phyloP scores from a whole-genome alignment of 768 basidiomycete genomes.

The Lepiota venenata region DNA sequence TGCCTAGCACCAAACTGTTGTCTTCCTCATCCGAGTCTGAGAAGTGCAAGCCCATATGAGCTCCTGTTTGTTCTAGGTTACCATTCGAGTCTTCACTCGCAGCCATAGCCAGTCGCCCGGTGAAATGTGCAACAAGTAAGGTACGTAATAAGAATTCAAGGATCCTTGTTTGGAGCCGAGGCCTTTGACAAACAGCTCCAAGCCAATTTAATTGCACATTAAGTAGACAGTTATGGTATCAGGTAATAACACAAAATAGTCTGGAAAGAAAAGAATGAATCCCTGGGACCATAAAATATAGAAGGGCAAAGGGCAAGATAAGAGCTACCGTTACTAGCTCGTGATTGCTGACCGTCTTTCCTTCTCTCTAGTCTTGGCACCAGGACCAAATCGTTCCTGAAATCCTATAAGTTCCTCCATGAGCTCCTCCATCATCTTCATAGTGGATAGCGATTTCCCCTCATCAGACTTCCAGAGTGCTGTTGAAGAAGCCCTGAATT shows the following conservation, averaged over 20 bases:
- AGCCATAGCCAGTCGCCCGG: conserved; percentile 1
- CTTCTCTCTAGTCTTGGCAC: conserved; percentile 47
- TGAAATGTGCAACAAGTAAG: neutral
- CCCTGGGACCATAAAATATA: conserved; percentile 5
- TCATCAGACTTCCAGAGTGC: conserved; percentile 10
- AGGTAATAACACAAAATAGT: conserved; percentile 14
- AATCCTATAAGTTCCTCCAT: conserved; percentile 88
- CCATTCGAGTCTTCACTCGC: neutral
- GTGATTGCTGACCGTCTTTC: conserved; percentile 39
- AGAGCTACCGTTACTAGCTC: neutral
- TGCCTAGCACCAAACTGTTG: conserved; percentile 33
- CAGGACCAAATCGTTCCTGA: conserved; percentile 79
- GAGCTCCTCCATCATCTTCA: conserved; percentile 87
- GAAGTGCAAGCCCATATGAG: conserved; percentile 20
- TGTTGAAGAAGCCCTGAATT: neutral
- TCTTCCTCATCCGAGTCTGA: conserved; percentile 41
- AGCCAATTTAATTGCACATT: neutral
- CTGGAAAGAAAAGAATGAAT: conserved; percentile 1
- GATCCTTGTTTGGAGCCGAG: neutral
- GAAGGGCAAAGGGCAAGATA: neutral
- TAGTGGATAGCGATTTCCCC: conserved; percentile 36
- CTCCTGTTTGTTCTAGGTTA: neutral
- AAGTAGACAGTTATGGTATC: conserved; percentile 5
- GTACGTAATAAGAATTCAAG: conserved; percentile 2
- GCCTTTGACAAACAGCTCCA: conserved; percentile 1